Conservation (phyloP, 1,284 basidiomycete species). For the Puccinia novopanici region DNA sequence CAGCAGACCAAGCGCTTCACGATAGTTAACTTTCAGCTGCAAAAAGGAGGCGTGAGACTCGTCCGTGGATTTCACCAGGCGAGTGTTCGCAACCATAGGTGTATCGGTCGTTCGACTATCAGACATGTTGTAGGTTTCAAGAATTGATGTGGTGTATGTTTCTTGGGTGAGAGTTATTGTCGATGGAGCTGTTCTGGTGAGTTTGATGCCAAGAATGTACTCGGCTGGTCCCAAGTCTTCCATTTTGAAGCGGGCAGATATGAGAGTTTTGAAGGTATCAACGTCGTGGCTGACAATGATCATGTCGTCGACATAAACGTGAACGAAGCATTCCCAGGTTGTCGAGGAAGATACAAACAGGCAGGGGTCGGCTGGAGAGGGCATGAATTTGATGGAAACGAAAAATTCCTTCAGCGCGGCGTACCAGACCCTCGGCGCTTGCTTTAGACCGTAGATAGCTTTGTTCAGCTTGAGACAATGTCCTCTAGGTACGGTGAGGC, state of each 20-base stretch:
- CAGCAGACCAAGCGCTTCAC: background rate
- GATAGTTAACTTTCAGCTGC: background rate
- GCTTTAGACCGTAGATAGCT: slow-evolving; percentile 13
- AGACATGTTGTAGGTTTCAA: background rate
- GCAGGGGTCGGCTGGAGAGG: background rate
- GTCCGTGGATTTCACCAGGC: background rate
- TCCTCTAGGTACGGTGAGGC: background rate
- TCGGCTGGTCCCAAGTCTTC: background rate
- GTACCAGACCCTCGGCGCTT: slow-evolving; percentile 10
- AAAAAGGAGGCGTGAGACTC: background rate
- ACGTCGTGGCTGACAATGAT: slow-evolving; percentile 6
- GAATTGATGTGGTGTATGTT: background rate
- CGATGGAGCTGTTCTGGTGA: too few relatives aligned
- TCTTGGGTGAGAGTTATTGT: too few relatives aligned
- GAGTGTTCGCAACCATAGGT: background rate
- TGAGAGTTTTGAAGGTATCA: background rate
- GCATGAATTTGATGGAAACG: background rate
- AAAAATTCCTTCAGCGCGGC: background rate
- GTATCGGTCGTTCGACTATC: background rate
- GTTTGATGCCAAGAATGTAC: background rate
- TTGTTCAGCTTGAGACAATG: background rate
- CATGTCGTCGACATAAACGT: background rate
- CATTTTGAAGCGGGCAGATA: background rate
- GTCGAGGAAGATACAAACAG: background rate
- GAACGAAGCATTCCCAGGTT: slow-evolving; percentile 1